Conservation (phyloP, 176 grass and related monocot genomes). For the Triticum aestivum region IWGSC_CS_RefSeq_v2.1 NC_057806.1:122787721-122788220, state of each 20-base stretch:
- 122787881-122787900: neutral
- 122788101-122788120: neutral
- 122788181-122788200: neutral
- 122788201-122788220: slow-evolving; percentile 23
- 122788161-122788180: neutral
- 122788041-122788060: too few species aligned
- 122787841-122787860: neutral
- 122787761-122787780: neutral
- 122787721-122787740: neutral
- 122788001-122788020: too few species aligned
- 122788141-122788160: slow-evolving; percentile 20
- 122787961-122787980: too few species aligned
- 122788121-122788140: neutral
- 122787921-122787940: too few species aligned
- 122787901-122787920: neutral
- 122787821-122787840: neutral
- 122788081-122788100: neutral
- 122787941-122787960: too few species aligned
- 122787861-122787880: neutral
- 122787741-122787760: neutral
- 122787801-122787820: neutral
- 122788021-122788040: too few species aligned
- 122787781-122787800: neutral
- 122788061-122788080: too few species aligned
- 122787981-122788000: too few species aligned